Base-by-base conservation (phyloP, 2,329 filamentous ascomycete species). In the Xylariaceae sp. region DNA sequence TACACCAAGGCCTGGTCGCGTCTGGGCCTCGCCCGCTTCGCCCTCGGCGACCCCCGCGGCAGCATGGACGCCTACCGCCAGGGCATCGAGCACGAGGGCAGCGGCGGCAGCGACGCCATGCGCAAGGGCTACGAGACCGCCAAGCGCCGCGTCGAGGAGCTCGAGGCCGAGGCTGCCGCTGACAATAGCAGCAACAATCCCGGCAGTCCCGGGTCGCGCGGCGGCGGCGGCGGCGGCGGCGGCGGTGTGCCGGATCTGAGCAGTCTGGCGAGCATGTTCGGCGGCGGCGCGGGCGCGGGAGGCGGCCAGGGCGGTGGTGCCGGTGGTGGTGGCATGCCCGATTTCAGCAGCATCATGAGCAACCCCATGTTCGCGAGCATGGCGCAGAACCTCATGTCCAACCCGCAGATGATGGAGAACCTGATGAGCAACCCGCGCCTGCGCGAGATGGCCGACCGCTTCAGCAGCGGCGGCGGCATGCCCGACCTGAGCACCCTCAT, bases 1-100 rank as follows among this genome's bases (percentile, higher is more conserved):
- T 99, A 98, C 81, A 96, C 93, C 64, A 98, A 99, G 79, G 95
- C 92, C 16, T 99, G 95, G 95, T 95, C 90, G 66, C 86, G 95
- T 59, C 83, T 99, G 19, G 95, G 95, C 19, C 87, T 98, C 40
- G 95, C 95, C 43, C 86, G 89, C 59, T 99, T 93, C 75, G 93
- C 93, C 16, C 84, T 97, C 49, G 93, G 93, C 32, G 93, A 99
- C 70, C 89, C 91, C 54, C 88, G 89, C 76, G 95, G 91, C 48
- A 89, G 90, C 62, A 96, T 97, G 88, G 93, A 98, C 68, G 95
- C 95, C 18, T 99, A 99, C 77, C 80, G 88, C 75, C 85, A 90
- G 73, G 95, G 95, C 50, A 98, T 99, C 71, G 90, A 96, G 72
- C 85, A 91, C 62, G 95, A 99, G 76, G 93, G 95, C 49, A 95